Conservation (phyloP, 2,329 filamentous ascomycete genomes). For the Grosmannia huntii region DNA sequence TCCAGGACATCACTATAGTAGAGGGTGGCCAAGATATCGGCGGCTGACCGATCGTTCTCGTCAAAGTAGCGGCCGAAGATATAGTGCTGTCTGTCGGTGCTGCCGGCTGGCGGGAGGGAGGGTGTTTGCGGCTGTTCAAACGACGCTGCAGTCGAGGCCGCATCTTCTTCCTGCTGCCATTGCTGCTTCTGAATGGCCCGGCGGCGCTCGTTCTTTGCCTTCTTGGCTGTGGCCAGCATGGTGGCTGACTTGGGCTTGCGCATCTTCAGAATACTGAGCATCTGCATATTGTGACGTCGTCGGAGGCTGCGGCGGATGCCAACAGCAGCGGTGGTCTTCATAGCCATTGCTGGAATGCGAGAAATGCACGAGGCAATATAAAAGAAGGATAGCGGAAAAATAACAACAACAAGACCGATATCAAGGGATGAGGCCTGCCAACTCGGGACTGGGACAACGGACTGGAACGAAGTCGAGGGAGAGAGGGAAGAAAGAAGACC, state of each 20-base stretch:
- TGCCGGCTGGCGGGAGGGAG: not conserved
- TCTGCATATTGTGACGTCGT: not conserved
- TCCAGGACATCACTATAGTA: conserved; percentile 5
- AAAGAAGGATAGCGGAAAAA: not conserved
- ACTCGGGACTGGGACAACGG: not conserved
- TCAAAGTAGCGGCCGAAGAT: conserved; percentile 4
- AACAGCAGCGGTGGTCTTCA: conserved; percentile 3
- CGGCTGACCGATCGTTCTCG: conserved; percentile 9
- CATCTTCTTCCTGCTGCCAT: not conserved
- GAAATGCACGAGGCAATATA: not conserved
- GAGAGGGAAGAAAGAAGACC: not conserved
- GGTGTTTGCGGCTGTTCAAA: not conserved
- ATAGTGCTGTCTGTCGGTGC: not conserved
- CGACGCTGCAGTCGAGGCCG: not conserved
- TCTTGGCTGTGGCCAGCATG: not conserved
- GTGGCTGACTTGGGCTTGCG: not conserved
- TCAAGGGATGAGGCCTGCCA: not conserved
- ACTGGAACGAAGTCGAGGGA: not conserved
- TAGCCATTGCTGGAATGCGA: conserved; percentile 2
- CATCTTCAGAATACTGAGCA: not conserved
- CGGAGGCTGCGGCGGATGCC: conserved; percentile 3
- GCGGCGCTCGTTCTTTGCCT: not conserved
- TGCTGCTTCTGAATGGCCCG: not conserved
- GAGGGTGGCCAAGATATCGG: conserved; percentile 9
- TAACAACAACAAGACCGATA: not conserved